These are phyloP conservation scores for Torulaspora microellipsoides DNA, from an alignment of 805 yeast species.

Conservation along the genomic window DNA sequence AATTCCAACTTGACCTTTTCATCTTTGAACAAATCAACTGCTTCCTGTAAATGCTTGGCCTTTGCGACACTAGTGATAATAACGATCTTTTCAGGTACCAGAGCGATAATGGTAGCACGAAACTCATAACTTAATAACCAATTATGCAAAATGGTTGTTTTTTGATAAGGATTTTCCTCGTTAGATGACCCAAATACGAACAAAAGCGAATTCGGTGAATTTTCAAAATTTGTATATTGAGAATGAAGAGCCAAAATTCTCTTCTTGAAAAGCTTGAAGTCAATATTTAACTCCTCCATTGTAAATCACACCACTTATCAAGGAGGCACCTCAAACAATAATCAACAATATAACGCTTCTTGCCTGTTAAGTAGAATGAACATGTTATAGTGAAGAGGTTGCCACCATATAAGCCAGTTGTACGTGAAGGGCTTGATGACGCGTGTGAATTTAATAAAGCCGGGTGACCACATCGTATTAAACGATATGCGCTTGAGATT, in stretches of 20 bases:
- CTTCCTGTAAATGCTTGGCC: slow-evolving; percentile 59
- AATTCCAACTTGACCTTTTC: slow-evolving; percentile 49
- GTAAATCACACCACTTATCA: neutral
- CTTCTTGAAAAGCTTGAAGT: slow-evolving; percentile 27
- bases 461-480: too few relatives aligned
- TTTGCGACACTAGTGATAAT: slow-evolving; percentile 80
- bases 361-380: too few relatives aligned
- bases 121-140: slow-evolving; percentile 95
- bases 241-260: slow-evolving; percentile 29
- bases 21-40: slow-evolving; percentile 38
- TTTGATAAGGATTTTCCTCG: slow-evolving; percentile 85
- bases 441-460: too few relatives aligned
- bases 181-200: slow-evolving; percentile 81
- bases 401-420: too few relatives aligned
- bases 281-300: slow-evolving; percentile 33
- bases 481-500: too few relatives aligned
- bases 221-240: slow-evolving; percentile 26
- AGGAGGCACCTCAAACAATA: too few relatives aligned
- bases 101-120: slow-evolving; percentile 77
- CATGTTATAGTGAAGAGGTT: too few relatives aligned
- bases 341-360: too few relatives aligned
- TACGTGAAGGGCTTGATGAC: too few relatives aligned
- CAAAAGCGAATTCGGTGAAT: slow-evolving; percentile 45
- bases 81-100: slow-evolving; percentile 54
- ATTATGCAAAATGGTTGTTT: slow-evolving; percentile 78